phyloP scores from a whole-genome alignment of 768 basidiomycete species.

The Punctularia strigosozonata region DNA sequence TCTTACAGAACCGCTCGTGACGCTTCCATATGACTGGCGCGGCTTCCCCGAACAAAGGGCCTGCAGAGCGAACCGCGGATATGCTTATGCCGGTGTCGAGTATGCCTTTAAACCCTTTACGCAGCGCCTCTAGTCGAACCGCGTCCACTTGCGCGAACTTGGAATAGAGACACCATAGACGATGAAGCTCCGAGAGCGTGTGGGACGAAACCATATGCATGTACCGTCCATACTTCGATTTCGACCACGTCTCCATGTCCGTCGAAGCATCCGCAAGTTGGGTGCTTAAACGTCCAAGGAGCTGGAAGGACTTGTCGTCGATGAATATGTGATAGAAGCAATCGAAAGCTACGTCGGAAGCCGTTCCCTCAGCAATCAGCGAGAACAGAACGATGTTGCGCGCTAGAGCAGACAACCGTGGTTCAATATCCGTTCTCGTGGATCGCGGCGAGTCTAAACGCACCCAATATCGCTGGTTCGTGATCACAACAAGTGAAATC shows the following conservation, averaged over 20 bases:
- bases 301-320: slow-evolving; percentile 20
- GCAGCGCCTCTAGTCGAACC: slow-evolving; percentile 1
- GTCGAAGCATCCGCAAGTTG: slow-evolving; percentile 23
- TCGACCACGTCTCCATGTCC: slow-evolving; percentile 25
- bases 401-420: too few species aligned
- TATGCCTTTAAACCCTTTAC: background rate
- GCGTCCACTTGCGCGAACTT: background rate
- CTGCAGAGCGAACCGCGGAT: slow-evolving; percentile 1
- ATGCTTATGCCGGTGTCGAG: background rate
- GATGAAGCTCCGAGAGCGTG: slow-evolving; percentile 26
- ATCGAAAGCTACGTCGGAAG: slow-evolving; percentile 23
- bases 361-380: slow-evolving; percentile 23
- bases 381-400: slow-evolving; percentile 36
- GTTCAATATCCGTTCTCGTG: too few species aligned
- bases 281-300: slow-evolving; percentile 26
- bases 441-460: too few species aligned
- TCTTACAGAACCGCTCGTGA: slow-evolving; percentile 5
- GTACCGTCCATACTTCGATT: slow-evolving; percentile 24
- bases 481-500: slow-evolving; percentile 1
- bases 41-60: background rate
- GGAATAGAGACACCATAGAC: slow-evolving; percentile 23
- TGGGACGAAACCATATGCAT: slow-evolving; percentile 25
- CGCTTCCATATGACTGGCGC: background rate
- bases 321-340: slow-evolving; percentile 39
- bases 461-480: background rate